phyloP scores from a whole-genome alignment of 371 early-diverging fungal species.

The Apophysomyces ossiformis region DNA sequence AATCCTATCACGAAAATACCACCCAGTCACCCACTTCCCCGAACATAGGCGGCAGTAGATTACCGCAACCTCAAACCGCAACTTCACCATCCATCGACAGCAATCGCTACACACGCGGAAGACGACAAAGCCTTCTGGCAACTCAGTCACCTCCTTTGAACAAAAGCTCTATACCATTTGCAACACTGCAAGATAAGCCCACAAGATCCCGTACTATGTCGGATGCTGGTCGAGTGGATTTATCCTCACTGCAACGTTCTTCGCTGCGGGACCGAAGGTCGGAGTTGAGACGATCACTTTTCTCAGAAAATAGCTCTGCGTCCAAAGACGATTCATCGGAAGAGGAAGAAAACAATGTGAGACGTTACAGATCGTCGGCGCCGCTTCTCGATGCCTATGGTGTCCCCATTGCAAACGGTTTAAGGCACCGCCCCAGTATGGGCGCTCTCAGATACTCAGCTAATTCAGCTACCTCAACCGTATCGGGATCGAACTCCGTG shows the following conservation, averaged over 20 bases:
- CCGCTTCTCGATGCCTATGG: constrained; percentile 52
- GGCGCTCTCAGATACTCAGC: constrained; percentile 19
- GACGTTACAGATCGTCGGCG: constrained; percentile 28
- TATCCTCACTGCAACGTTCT: neutral
- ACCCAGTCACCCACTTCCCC: constrained; percentile 16
- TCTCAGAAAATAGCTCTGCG: neutral
- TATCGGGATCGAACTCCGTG: constrained; percentile 15
- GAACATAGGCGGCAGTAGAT: neutral
- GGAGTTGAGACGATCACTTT: constrained; percentile 6
- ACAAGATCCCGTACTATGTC: constrained; percentile 41
- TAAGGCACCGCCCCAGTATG: constrained; percentile 17
- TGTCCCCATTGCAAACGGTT: constrained; percentile 28
- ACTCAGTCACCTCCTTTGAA: constrained; percentile 2
- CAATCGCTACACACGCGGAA: constrained; percentile 20
- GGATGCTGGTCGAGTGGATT: constrained; percentile 33
- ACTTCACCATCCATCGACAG: constrained; percentile 17
- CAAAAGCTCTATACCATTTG: constrained; percentile 4
- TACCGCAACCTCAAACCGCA: constrained; percentile 20
- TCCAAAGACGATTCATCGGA: constrained; percentile 18
- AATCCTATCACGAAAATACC: constrained; percentile 5
- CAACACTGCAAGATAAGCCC: constrained; percentile 20
- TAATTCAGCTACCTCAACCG: constrained; percentile 8
- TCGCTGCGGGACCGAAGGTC: constrained; percentile 1
- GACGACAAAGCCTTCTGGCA: constrained; percentile 22
- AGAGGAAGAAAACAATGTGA: constrained; percentile 25